These are phyloP conservation scores for Papiliotrema nemorosa DNA, from an alignment of 1,284 basidiomycete genomes.

Conservation along the genomic window DNA sequence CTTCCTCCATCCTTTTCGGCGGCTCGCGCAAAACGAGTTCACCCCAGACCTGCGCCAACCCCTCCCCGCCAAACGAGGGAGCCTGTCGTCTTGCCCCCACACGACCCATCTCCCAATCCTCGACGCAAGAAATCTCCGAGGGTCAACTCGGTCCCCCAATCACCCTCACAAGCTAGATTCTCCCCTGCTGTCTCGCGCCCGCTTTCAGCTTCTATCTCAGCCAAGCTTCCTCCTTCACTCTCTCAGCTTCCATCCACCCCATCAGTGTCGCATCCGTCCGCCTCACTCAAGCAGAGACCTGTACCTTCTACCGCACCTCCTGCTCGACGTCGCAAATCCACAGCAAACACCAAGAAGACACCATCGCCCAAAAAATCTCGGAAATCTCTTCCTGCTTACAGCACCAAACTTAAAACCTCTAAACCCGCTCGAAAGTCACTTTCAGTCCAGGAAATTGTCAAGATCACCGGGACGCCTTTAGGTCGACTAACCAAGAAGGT, in stretches of 20 bases:
- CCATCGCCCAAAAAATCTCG: background rate
- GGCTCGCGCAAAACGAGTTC: background rate
- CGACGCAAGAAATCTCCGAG: conserved; percentile 3
- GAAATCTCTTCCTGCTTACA: background rate
- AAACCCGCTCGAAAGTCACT: background rate
- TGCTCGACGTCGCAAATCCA: background rate
- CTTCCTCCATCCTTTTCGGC: background rate
- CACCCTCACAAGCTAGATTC: background rate
- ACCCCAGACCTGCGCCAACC: conserved; percentile 3
- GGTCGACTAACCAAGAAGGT: background rate
- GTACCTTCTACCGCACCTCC: conserved; percentile 2
- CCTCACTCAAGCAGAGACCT: background rate
- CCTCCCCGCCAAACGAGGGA: background rate
- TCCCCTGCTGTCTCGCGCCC: too few relatives aligned
- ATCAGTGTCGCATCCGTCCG: background rate
- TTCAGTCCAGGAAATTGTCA: background rate
- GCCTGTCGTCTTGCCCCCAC: background rate
- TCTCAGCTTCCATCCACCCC: background rate
- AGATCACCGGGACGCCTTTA: background rate
- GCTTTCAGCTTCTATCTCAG: too few relatives aligned
- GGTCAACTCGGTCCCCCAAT: background rate
- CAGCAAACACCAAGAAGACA: background rate
- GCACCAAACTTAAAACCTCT: background rate
- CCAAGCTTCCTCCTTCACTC: background rate
- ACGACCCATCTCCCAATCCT: conserved; percentile 8